Base-by-base conservation (phyloP, 2,329 filamentous ascomycete species). In the Westerdykella ornata region DNA sequence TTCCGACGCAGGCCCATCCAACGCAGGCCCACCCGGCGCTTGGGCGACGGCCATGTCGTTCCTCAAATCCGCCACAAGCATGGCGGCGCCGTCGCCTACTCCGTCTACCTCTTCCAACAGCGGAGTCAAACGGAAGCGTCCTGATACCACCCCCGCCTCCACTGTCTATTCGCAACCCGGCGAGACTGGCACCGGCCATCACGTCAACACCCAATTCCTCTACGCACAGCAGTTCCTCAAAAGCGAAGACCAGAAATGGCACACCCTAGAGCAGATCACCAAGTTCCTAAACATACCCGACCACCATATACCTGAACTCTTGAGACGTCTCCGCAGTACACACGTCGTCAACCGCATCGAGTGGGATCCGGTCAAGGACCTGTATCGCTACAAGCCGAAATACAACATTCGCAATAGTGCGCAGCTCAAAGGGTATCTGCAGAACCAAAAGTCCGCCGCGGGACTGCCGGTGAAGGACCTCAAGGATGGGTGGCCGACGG, bases 401-500 rank as follows among this genome's bases (percentile, higher is more conserved):
- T 88, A 95, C 63, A 82, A 85, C 47, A 90, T 98, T 46, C 82
- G 80, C 54, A 82, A 80, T 57, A 80, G 82, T 44, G 81, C 84
- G 30, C 81, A 88, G 54, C 77, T 98, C 41, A 79, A 94, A 41
- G 78, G 77, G 41, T 84, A 87, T 60, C 77, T 98, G 22, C 88
- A 95, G 68, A 75, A 76, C 40, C 88, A 89, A 67, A 80, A 79
- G 39, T 88, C 88, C 44, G 85, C 87, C 1, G 81, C 84, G 50
- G 88, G 87, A 11, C 78, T 97, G 41, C 76, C 76, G 29, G 87
- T 97, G 48, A 88, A 88, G 64, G 88, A 96, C 56, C 77, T 98
- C 47, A 94, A 95, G 68, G 92, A 98, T 63, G 92, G 92, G 48
- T 98, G 92, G 92, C 81, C 84, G 17, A 82, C 84, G 55, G 94